Conservation (phyloP, 1,284 basidiomycete genomes). For the Ustilago bromivora region DNA sequence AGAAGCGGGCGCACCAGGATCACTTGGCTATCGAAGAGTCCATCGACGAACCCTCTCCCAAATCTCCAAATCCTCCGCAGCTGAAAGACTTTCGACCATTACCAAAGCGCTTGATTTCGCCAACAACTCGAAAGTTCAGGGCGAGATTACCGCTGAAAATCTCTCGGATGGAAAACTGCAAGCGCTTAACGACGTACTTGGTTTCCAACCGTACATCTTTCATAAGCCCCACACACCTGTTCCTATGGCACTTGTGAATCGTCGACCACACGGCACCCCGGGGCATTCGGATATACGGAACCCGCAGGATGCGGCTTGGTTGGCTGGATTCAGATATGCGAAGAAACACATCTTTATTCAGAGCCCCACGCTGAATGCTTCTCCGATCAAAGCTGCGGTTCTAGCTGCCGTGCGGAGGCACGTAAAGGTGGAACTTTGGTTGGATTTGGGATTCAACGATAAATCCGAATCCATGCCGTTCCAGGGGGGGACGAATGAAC, state of each 20-base stretch:
- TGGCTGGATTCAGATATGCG: slow-evolving; percentile 79
- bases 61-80: slow-evolving; percentile 56
- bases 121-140: slow-evolving; percentile 67
- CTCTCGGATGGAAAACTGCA: slow-evolving; percentile 30
- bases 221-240: slow-evolving; percentile 72
- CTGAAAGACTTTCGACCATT: slow-evolving; percentile 60
- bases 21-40: slow-evolving; percentile 52
- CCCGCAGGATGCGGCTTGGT: slow-evolving; percentile 82
- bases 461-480: slow-evolving; percentile 78
- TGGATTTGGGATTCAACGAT: slow-evolving; percentile 71
- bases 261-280: slow-evolving; percentile 77
- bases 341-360: slow-evolving; percentile 78
- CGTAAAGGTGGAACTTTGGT: slow-evolving; percentile 74
- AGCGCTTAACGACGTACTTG: slow-evolving; percentile 52
- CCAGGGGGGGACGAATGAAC: slow-evolving; percentile 84
- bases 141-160: slow-evolving; percentile 59
- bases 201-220: slow-evolving; percentile 64
- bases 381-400: slow-evolving; percentile 77
- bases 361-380: slow-evolving; percentile 79
- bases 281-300: slow-evolving; percentile 75
- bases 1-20: slow-evolving; percentile 48
- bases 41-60: slow-evolving; percentile 57
- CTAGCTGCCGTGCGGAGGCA: slow-evolving; percentile 76
- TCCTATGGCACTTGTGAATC: slow-evolving; percentile 81
- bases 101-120: slow-evolving; percentile 67